A percentile compares a stretch with the other conserved stretches of the same genome.
Conservation (phyloP, 2,329 filamentous ascomycete genomes). For the Boeremia exigua region DNA sequence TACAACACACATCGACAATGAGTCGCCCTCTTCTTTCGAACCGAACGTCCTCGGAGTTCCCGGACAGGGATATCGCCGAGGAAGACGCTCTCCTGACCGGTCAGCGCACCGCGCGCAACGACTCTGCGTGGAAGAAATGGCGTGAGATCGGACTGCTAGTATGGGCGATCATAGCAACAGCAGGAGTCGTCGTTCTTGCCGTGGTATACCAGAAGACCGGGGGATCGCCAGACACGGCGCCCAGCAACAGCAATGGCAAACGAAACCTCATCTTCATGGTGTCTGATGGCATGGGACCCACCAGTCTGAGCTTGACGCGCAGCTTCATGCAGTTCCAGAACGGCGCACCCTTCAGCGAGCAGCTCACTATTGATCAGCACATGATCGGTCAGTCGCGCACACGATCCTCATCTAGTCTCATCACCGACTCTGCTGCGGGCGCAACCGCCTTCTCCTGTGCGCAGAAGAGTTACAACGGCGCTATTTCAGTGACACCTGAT, state of each 20-base stretch:
- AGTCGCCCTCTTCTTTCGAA: slow-evolving; percentile 60
- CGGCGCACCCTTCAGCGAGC: slow-evolving; percentile 74
- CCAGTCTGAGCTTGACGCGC: slow-evolving; percentile 84
- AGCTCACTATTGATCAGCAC: slow-evolving; percentile 82
- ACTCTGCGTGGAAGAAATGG: slow-evolving; percentile 61
- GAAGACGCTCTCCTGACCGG: slow-evolving; percentile 69
- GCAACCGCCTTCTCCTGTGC: slow-evolving; percentile 96
- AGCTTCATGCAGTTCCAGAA: slow-evolving; percentile 82
- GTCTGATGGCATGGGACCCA: slow-evolving; percentile 96
- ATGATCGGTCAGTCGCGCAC: slow-evolving; percentile 91
- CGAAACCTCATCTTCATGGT: slow-evolving; percentile 99
- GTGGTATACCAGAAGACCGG: slow-evolving; percentile 73
- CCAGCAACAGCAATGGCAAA: slow-evolving; percentile 63
- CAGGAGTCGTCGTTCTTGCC: slow-evolving; percentile 77
- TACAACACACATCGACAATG: not conserved
- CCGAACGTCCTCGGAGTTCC: slow-evolving; percentile 61
- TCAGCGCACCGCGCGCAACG: slow-evolving; percentile 47
- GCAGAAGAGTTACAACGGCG: slow-evolving; percentile 94
- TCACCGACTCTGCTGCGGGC: slow-evolving; percentile 96
- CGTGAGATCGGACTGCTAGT: slow-evolving; percentile 78
- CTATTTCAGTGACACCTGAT: slow-evolving; percentile 87
- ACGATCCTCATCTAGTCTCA: slow-evolving; percentile 79
- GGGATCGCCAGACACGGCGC: slow-evolving; percentile 31
- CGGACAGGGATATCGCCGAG: slow-evolving; percentile 62
- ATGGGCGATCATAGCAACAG: slow-evolving; percentile 84